phyloP scores from a whole-genome alignment of 176 grass and related monocot species.

The Triticum urartu region DNA sequence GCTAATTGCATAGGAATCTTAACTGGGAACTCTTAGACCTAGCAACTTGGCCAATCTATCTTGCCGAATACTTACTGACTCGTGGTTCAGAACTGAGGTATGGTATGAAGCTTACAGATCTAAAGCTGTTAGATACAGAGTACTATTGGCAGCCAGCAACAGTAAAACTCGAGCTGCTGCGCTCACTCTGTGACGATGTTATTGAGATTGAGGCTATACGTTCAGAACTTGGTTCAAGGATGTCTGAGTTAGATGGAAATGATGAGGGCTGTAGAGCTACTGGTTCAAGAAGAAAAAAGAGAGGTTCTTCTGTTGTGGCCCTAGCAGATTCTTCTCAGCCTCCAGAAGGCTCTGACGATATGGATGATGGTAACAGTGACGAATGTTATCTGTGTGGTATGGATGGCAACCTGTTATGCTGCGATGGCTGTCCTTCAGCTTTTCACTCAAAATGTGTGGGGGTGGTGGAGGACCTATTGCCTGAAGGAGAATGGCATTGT shows the following conservation, averaged over 20 bases:
- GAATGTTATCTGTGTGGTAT: constrained; percentile 90
- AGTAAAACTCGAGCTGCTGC: constrained; percentile 85
- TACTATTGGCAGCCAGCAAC: constrained; percentile 73
- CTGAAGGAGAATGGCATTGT: constrained; percentile 93
- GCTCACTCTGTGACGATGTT: constrained; percentile 79
- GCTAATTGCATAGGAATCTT: constrained; percentile 67
- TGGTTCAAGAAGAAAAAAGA: constrained; percentile 51
- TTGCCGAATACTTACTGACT: constrained; percentile 82
- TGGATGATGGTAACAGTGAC: constrained; percentile 80
- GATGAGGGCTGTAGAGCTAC: constrained; percentile 34
- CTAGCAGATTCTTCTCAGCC: constrained; percentile 11
- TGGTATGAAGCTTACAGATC: constrained; percentile 62
- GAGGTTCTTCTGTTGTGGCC: constrained; percentile 20
- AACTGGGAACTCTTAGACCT: constrained; percentile 96
- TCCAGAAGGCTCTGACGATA: constrained; percentile 43
- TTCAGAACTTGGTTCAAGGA: constrained; percentile 67
- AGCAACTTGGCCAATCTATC: constrained; percentile 93
- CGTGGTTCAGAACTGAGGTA: constrained; percentile 62
- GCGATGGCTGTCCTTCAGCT: constrained; percentile 93
- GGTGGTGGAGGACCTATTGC: constrained; percentile 80
- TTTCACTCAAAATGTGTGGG: constrained; percentile 98
- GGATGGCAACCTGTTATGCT: constrained; percentile 94
- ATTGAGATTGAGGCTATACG: constrained; percentile 66
- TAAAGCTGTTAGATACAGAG: constrained; percentile 64
- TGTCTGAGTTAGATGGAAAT: constrained; percentile 54